Percentiles rank a stretch among this genome's conserved stretches.
These are phyloP conservation scores for Acer yangbiense DNA, from an alignment of 345 rosid genomes.

Conservation along the genomic window DNA sequence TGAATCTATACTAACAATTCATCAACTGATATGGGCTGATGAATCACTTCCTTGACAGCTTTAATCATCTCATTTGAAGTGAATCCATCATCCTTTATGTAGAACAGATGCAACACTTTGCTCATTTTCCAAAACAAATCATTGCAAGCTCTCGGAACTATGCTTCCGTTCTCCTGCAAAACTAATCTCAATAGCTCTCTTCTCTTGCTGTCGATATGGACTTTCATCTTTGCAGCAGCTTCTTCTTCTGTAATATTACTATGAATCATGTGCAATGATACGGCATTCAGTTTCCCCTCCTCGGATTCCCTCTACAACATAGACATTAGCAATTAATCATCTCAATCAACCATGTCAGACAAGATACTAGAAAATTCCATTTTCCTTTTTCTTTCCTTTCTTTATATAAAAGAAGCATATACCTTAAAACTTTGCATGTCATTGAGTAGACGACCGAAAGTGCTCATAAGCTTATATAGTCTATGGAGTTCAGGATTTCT, in stretches of 20 bases:
- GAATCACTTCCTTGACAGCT: constrained; percentile 50
- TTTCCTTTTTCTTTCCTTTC: background rate
- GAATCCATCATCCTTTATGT: constrained; percentile 79
- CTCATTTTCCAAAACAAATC: constrained; percentile 80
- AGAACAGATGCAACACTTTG: constrained; percentile 67
- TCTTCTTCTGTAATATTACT: constrained; percentile 42
- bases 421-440: constrained; percentile 77
- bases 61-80: constrained; percentile 47
- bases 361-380: background rate
- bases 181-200: constrained; percentile 53
- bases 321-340: background rate
- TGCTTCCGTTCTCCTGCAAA: constrained; percentile 52
- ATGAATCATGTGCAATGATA: constrained; percentile 56
- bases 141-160: constrained; percentile 70
- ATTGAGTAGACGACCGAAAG: constrained; percentile 83
- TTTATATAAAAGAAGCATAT: background rate
- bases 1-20: background rate
- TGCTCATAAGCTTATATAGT: constrained; percentile 63
- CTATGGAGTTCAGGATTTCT: constrained; percentile 40
- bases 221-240: constrained; percentile 38
- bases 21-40: constrained; percentile 39
- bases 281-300: constrained; percentile 75
- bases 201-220: constrained; percentile 33
- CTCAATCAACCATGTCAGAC: background rate
- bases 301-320: constrained; percentile 62